A percentile compares a stretch with the other conserved stretches of the same genome.
Evolutionary conservation across 305 asterid genomes (phyloP).

Genomic region (Solanum chacoense): DNA sequence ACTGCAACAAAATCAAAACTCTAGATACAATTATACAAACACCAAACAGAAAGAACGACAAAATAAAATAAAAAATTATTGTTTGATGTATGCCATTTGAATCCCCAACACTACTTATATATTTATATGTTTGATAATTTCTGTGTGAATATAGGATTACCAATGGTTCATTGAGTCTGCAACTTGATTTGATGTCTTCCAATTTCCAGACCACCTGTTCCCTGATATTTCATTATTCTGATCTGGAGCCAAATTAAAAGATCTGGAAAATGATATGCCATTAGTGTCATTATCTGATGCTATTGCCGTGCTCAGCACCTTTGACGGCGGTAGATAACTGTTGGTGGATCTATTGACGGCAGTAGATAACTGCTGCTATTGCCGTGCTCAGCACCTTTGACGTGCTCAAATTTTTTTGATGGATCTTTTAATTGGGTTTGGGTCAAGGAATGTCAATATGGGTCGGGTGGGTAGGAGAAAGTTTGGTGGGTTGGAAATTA

Average conservation of each 20-base stretch:
- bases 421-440: not conserved
- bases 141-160: not conserved
- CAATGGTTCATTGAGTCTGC: slow-evolving; percentile 1
- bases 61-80: too few species aligned
- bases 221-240: not conserved
- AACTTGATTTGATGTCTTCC: not conserved
- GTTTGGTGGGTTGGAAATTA: not conserved
- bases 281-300: not conserved
- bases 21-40: not conserved
- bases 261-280: not conserved
- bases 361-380: not conserved
- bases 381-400: not conserved
- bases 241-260: not conserved
- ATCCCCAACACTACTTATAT: not conserved
- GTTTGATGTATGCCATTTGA: not conserved
- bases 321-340: not conserved
- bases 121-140: not conserved
- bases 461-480: not conserved
- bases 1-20: not conserved
- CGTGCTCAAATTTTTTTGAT: not conserved
- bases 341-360: too few species aligned
- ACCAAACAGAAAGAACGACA: not conserved
- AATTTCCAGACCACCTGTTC: not conserved
- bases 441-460: not conserved
- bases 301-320: not conserved